Percentiles rank a stretch among this genome's conserved stretches.
These are phyloP conservation scores for Collariella sp. DNA, from an alignment of 495 filamentous ascomycete species.

Conservation along the genomic window DNA sequence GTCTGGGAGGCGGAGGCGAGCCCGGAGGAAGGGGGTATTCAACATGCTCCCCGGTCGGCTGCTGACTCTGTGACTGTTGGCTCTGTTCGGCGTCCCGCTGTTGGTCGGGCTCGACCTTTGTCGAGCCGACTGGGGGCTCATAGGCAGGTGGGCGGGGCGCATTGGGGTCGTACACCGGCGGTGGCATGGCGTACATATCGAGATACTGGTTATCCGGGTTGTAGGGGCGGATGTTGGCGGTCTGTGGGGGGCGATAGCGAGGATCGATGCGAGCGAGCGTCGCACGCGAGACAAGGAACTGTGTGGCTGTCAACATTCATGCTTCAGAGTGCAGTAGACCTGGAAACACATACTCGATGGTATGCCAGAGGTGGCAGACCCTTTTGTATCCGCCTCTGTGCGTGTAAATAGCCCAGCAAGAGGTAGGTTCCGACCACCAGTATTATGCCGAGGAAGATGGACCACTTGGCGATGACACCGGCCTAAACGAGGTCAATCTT, in stretches of 20 bases:
- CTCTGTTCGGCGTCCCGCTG: conserved; percentile 19
- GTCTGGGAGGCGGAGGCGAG: conserved; percentile 27
- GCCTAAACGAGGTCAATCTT: conserved; percentile 30
- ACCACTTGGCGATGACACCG: conserved; percentile 59
- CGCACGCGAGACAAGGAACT: conserved; percentile 55
- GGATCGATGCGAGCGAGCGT: conserved; percentile 49
- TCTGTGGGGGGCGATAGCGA: conserved; percentile 36
- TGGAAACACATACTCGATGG: conserved; percentile 49
- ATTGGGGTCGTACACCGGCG: conserved; percentile 43
- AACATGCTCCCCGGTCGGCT: conserved; percentile 5
- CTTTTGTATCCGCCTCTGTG: conserved; percentile 51
- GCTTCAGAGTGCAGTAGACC: background rate
- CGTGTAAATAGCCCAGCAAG: conserved; percentile 57
- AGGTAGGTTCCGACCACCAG: conserved; percentile 45
- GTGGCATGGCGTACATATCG: conserved; percentile 51
- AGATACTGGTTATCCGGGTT: conserved; percentile 29
- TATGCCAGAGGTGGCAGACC: conserved; percentile 55
- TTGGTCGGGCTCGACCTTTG: conserved; percentile 52
- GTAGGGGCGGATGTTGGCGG: conserved; percentile 19
- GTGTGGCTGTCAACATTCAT: background rate
- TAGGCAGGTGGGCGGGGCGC: conserved; percentile 46
- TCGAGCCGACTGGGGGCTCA: conserved; percentile 42
- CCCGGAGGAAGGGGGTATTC: conserved; percentile 40
- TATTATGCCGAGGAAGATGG: conserved; percentile 50
- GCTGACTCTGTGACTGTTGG: conserved; percentile 21